Evolutionary conservation across 805 yeast species (phyloP), one percentile per base, ranked within the genome.

Genomic region (Suhomyces tanzawaensis): DNA sequence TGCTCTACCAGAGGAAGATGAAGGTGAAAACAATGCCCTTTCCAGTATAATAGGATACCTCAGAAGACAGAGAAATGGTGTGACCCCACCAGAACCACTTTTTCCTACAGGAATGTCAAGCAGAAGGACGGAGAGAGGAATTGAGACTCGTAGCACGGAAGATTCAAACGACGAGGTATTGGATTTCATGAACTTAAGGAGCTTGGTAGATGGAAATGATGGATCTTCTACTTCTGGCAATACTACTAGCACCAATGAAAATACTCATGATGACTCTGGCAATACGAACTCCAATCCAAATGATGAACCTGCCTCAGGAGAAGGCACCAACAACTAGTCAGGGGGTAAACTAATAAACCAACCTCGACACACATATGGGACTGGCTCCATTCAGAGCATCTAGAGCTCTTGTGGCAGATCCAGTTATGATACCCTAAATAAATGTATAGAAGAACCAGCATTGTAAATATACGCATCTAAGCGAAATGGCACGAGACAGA

Each of bases 41-140:
- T 45, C 58, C 9, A 48, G 54, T 42, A 42, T 55, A 13, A 39
- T 53, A 25, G 45, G 47, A 6, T 52, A 49, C 39, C 44, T 53
- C 30, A 44, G 54, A 24, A 46, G 60, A 33, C 38, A 35, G 18
- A 30, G 43, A 21, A 29, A 19, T 16, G 32, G 32, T 14, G 21
- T 30, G 8, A 23, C 39, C 8, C 28, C 32, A 2, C 30, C 32
- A 16, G 50, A 42, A 18, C 51, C 42, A 4, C 42, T 66, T 29
- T 74, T 76, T 46, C 71, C 79, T 1, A 46, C 69, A 3, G 80
- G 79, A 1, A 72, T 76, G 7, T 53, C 70, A 11, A 74, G 79
- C 45, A 62, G 76, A 40, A 55, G 80, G 41, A 71, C 74, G 0
- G 51, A 63, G 0, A 49, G 45, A 32, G 80, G 79, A 2, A 73